Base-by-base conservation (phyloP, 2,329 filamentous ascomycete species). In the Leptodontidium sp. region DNA sequence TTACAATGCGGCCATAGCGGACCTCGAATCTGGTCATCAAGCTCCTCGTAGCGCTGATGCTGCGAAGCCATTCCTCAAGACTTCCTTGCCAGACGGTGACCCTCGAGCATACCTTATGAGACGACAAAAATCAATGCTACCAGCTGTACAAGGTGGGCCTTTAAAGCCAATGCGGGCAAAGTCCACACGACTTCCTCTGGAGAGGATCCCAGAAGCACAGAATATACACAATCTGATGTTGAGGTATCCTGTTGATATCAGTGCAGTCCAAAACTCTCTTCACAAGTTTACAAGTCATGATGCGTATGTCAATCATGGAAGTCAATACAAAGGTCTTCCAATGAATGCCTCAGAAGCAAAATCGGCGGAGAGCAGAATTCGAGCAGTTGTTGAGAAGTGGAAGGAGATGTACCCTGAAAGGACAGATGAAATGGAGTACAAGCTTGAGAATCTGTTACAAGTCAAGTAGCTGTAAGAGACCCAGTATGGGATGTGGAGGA, bases 81-180 rank as follows among this genome's bases (percentile, higher is more conserved):
- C 73, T 5, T 62, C 68, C 15, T 61, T 79, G n/a, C 68, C 72
- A 2, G 73, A 77, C 66, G 72, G 69, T 12, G 77, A 79, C 64
- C 75, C 77, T 24, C 73, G 76, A 63, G 75, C 74, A 11, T 78
- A 79, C 63, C 61, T 77, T 17, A 78, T 79, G 68, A 75, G 70
- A 64, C 68, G 71, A 38, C 77, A 75, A 61, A 74, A 71, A 38
- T 76, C 74, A 2, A 63, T 72, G 35, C 55, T 65, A 11, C 40
- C 58, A 61, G 32, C 66, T 17, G 50, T 53, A 15, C 64, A 61
- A n/a, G 70, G 69, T n/a, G 65, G 57, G 21, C 45, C 63, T 17
- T 40, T 63, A 17, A 70, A 68, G 32, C 21, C 47, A 24, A 74
- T 70, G 35, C 69, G 76, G 17, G 67, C 71, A 15, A 77, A 77